Conservation (phyloP, 441 rosid genomes). For the Rhodomyrtus psidioides region DNA sequence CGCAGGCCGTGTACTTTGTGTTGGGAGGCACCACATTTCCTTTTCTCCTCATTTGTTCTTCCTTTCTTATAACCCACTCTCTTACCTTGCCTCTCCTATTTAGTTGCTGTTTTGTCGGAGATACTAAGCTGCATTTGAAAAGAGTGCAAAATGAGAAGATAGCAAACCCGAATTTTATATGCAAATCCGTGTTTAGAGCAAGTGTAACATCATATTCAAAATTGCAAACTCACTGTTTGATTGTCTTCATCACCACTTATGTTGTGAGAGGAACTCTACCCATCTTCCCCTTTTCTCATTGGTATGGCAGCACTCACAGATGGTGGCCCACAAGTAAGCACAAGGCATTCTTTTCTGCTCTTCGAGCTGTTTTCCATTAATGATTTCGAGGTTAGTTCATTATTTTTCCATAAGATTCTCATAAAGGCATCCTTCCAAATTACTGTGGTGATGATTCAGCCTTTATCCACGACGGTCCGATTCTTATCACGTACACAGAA, state of each 20-base stretch:
- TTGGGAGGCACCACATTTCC: conserved; percentile 72
- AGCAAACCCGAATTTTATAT: background rate
- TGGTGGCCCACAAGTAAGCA: conserved; percentile 77
- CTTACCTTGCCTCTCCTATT: conserved; percentile 60
- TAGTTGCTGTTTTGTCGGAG: conserved; percentile 63
- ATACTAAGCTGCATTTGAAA: conserved; percentile 35
- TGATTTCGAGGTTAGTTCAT: background rate
- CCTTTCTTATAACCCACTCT: conserved; percentile 80
- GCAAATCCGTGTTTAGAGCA: background rate
- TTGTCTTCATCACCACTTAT: conserved; percentile 54
- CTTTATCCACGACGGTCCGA: background rate
- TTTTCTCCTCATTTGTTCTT: conserved; percentile 76
- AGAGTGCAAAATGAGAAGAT: background rate
- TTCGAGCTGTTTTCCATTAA: conserved; percentile 43
- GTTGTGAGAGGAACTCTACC: conserved; percentile 57
- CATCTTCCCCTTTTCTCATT: conserved; percentile 39
- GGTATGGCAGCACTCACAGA: conserved; percentile 37
- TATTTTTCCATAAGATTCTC: background rate
- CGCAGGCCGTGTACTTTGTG: conserved; percentile 72
- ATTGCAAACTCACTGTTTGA: conserved; percentile 31
- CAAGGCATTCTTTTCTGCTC: conserved; percentile 80
- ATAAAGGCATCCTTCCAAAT: background rate
- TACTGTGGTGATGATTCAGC: background rate
- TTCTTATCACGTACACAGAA: background rate
- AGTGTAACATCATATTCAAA: background rate